Base-by-base conservation (phyloP, 305 asterid genomes). In the Ajuga reptans region DNA sequence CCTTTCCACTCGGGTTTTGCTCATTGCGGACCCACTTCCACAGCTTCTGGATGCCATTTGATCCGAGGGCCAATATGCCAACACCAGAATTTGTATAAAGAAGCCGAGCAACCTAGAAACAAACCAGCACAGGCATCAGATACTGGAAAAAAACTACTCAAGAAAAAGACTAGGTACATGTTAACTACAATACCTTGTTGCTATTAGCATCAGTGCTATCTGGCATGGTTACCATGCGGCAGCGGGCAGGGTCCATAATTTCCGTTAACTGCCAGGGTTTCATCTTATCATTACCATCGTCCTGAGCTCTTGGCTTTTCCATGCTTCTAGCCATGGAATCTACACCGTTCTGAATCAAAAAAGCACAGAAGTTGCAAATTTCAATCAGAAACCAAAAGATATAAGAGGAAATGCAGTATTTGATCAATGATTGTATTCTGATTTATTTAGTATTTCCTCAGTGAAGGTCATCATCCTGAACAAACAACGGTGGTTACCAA, bases 191-290 rank as follows among this genome's bases (percentile, higher is more conserved):
- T 71, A 88, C 99, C 91, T 87, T 93, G 75, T 79, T 86, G 72
- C 82, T 64, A n/a, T n/a, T n/a, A 66, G 90, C 82, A 81, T 94
- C 99, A 12, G 88, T 41, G 69, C 89, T 84, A 42, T 89, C 98
- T 1, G 99, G 95, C 99, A 91, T 84, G 77, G 93, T 83, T 62
- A 89, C 92, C 86, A 82, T 72, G 61, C 96, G 89, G 83, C 97
- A 91, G 24, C 91, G 96, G 72, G 43, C 84, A 53, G 96, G 90
- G 36, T 94, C 99, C 29, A 89, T 52, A 75, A 91, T 78, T 91
- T 94, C 99, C 67, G 96, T 73, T 71, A 88, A 75, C 77, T 86
- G 96, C 96, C 96, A 89, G 24, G 93, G 90, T 80, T 91, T 91
- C 43, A 80, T 65, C 84, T 86, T 91, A 71, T 94, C 95, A 59